phyloP scores from a whole-genome alignment of 2,329 filamentous ascomycete species.

The Colletotrichum viniferum region DNA sequence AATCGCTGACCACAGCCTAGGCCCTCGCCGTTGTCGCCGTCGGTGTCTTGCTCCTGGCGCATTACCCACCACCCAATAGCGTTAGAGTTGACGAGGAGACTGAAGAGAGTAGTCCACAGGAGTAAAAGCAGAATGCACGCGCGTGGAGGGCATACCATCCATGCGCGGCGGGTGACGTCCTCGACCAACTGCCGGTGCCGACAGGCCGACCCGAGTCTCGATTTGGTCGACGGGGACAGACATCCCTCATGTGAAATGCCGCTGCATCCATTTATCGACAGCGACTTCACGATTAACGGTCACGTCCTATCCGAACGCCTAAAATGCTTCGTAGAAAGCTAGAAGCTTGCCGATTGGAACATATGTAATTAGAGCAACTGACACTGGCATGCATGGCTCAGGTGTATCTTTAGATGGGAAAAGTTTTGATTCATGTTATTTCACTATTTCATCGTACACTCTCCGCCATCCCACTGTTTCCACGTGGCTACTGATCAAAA shows the following conservation, averaged over 20 bases:
- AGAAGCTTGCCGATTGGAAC: neutral
- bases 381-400: neutral
- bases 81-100: conserved; percentile 39
- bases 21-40: conserved; percentile 60
- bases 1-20: conserved; percentile 32
- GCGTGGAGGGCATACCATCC: neutral
- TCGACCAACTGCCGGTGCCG: neutral
- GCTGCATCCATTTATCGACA: neutral
- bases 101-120: neutral
- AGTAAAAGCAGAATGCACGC: neutral
- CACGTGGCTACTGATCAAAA: neutral
- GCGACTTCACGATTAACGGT: neutral
- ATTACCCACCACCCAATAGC: conserved; percentile 48
- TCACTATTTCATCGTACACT: neutral
- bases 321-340: neutral
- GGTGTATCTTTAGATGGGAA: neutral
- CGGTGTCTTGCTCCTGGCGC: conserved; percentile 45
- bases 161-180: neutral
- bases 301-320: neutral
- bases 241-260: too few relatives aligned
- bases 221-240: neutral
- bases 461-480: too few relatives aligned
- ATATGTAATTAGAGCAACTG: neutral
- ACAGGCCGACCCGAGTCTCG: neutral
- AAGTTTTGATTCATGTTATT: neutral